Evolutionary conservation across 2,329 filamentous ascomycete genomes (phyloP).

Genomic region (Stenocarpella maydis): DNA sequence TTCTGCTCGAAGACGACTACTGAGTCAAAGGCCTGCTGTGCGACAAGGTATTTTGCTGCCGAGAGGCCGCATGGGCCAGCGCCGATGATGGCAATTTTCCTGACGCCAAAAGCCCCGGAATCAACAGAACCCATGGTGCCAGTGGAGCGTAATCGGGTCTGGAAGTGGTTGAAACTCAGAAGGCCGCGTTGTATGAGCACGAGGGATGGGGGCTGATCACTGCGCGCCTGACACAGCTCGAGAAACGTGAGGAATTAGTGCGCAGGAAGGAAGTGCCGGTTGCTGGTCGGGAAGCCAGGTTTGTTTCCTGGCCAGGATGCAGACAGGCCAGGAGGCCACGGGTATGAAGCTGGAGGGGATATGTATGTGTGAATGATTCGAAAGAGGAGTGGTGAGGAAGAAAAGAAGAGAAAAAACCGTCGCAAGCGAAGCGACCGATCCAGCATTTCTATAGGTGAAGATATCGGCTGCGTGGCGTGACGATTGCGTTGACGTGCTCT

Average conservation of each 20-base stretch:
- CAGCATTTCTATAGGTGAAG: not conserved
- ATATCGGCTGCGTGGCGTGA: slow-evolving; percentile 24
- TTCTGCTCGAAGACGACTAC: slow-evolving; percentile 88
- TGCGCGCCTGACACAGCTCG: not conserved
- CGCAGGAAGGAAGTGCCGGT: not conserved
- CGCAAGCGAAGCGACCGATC: not conserved
- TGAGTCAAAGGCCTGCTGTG: slow-evolving; percentile 70
- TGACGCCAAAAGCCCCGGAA: slow-evolving; percentile 55
- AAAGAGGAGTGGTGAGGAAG: not conserved
- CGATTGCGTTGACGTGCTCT: slow-evolving; percentile 8
- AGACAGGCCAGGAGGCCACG: not conserved
- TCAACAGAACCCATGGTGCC: slow-evolving; percentile 40
- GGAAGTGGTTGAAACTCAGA: not conserved
- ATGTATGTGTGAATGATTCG: not conserved
- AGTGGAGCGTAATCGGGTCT: not conserved
- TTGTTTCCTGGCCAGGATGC: not conserved
- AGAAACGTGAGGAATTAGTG: not conserved
- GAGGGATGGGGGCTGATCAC: not conserved
- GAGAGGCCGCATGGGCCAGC: slow-evolving; percentile 83
- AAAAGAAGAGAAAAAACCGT: too few species aligned
- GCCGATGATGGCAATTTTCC: slow-evolving; percentile 79
- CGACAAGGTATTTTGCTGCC: slow-evolving; percentile 80
- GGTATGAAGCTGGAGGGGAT: not conserved
- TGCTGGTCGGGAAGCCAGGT: not conserved
- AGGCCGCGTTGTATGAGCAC: not conserved